These are phyloP conservation scores for Neurospora discreta DNA, from an alignment of 495 filamentous ascomycete genomes.

Conservation along the genomic window DNA sequence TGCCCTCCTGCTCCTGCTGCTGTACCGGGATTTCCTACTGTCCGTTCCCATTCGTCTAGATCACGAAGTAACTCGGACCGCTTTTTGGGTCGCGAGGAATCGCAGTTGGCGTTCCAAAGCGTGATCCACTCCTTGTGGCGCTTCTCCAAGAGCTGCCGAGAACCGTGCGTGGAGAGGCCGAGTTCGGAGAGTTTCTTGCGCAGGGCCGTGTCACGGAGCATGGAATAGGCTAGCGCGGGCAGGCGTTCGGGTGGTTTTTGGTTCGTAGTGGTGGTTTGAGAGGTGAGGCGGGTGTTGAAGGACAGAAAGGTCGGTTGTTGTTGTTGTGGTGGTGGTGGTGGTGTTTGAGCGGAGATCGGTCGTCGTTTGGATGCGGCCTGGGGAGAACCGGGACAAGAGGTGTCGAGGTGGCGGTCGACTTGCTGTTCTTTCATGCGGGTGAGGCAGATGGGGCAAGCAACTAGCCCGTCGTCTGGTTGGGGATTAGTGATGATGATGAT, in stretches of 20 bases:
- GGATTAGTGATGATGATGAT: slow-evolving; percentile 6
- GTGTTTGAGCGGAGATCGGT: slow-evolving; percentile 2
- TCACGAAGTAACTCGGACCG: slow-evolving; percentile 65
- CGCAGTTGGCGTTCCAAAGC: slow-evolving; percentile 93
- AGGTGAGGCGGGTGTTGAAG: slow-evolving; percentile 4
- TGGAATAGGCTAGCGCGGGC: slow-evolving; percentile 66
- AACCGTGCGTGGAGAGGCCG: slow-evolving; percentile 64
- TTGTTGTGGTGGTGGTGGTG: no score
- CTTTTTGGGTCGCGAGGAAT: slow-evolving; percentile 58
- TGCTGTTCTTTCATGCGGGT: slow-evolving; percentile 60
- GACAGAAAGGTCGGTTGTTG: not conserved
- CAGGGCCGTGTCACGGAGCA: slow-evolving; percentile 65
- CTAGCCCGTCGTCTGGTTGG: slow-evolving; percentile 55
- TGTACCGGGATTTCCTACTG: slow-evolving; percentile 38
- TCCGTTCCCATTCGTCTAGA: slow-evolving; percentile 74
- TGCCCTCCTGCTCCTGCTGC: not conserved
- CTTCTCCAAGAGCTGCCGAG: slow-evolving; percentile 54
- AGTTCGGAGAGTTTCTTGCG: slow-evolving; percentile 72
- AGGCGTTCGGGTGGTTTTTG: slow-evolving; percentile 40
- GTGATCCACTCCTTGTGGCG: slow-evolving; percentile 92
- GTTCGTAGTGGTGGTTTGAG: not conserved
- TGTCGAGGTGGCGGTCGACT: slow-evolving; percentile 76
- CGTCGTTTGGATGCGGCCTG: slow-evolving; percentile 14
- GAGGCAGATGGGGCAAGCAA: slow-evolving; percentile 71
- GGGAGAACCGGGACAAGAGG: slow-evolving; percentile 32